These are phyloP conservation scores for Oryza meyeriana DNA, from an alignment of 176 grass and related monocot genomes.

Conservation along the genomic window DNA sequence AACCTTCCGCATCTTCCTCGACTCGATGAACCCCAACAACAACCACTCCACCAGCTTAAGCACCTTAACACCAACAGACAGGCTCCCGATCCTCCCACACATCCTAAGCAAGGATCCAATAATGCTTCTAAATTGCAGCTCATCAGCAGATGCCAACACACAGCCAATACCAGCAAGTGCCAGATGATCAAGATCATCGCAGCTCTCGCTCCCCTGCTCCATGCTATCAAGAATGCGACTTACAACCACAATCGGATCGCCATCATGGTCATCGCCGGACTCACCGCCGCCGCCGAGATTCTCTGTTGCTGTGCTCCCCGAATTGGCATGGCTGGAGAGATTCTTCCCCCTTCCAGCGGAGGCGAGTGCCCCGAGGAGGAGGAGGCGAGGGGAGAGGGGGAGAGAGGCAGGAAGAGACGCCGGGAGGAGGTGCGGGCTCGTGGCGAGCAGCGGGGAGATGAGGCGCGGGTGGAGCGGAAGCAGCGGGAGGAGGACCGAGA, in stretches of 20 bases:
- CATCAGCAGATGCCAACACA: constrained; percentile 40
- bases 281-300: constrained; percentile 5
- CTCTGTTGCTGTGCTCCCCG: background rate
- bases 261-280: background rate
- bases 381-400: constrained; percentile 18
- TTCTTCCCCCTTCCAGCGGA: constrained; percentile 23
- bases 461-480: constrained; percentile 44
- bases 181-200: constrained; percentile 29
- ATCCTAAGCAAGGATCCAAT: constrained; percentile 41
- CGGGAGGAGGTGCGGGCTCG: constrained; percentile 34
- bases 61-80: constrained; percentile 48
- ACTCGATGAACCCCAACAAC: constrained; percentile 50
- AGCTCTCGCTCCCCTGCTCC: background rate
- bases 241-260: constrained; percentile 11
- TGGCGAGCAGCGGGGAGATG: constrained; percentile 48
- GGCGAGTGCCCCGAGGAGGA: constrained; percentile 49
- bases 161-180: constrained; percentile 63
- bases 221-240: constrained; percentile 16
- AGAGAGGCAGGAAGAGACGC: constrained; percentile 18
- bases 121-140: constrained; percentile 34
- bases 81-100: constrained; percentile 25
- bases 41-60: constrained; percentile 82
- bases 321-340: background rate
- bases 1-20: constrained; percentile 50
- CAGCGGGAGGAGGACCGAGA: constrained; percentile 48